Base-by-base conservation (phyloP, 805 yeast species). In the Saccharomycopsis babjevae region DNA sequence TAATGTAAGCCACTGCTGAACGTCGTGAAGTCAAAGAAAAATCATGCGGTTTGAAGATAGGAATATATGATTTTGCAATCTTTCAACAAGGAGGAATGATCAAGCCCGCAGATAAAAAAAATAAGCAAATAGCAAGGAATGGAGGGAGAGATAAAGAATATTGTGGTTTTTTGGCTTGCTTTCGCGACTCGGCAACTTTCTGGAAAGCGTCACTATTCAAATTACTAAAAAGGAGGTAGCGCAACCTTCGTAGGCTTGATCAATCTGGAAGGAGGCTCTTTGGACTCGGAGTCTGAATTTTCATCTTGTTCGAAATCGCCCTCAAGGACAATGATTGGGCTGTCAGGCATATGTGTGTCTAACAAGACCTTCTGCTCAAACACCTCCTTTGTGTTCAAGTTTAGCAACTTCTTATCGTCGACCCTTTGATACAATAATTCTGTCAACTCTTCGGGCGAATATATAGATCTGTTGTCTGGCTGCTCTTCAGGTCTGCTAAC, bases 271-370 rank as follows among this genome's bases (percentile, higher is more conserved):
- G 52, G n/a, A 13, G 52, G 2, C 5, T 46, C 32, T 10, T 22
- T 52, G 25, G 32, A 13, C 22, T 20, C 58, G 25, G 20, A 10
- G 6, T 22, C 7, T 5, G 13, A 7, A 13, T 57, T 13, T 18
- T 56, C 50, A 20, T 62, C 62, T 18, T 59, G 28, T 20, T 60
- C 59, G 28, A 46, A 46, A 16, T 62, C 62, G 1, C 61, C 64
- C 36, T 63, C 65, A 30, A 63, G 58, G 18, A 63, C 62, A 55
- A 63, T 63, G 28, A 63, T 63, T 5, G 65, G 65, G 28, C 65
- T 63, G 25, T 34, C 61, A 20, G 61, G 43, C 43, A 25, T 54
- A 15, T 54, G 42, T 15, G 58, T 56, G 32, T 62, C 46, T 8
- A 62, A 46, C 28, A 62, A 38, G 18, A 62, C 61, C 39, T 61